These are phyloP conservation scores for Camellia japonica DNA, from an alignment of 148 eudicot genomes.

Conservation along the genomic window DNA sequence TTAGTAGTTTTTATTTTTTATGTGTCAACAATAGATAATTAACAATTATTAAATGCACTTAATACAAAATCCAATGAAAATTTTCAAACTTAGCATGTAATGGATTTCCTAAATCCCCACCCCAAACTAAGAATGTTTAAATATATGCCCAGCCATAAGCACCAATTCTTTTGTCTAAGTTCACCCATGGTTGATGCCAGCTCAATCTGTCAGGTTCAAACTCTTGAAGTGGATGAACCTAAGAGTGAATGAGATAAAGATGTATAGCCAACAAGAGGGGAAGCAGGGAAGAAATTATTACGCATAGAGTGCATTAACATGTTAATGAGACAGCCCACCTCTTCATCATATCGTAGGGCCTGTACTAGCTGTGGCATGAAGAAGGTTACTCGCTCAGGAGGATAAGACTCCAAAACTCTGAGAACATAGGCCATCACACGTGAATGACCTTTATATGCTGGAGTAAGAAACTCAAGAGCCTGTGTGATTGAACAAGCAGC, in stretches of 20 bases:
- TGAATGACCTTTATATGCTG: slow-evolving; percentile 87
- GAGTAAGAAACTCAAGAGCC: slow-evolving; percentile 88
- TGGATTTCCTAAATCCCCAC: background rate
- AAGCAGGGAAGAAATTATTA: background rate
- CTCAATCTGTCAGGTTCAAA: background rate
- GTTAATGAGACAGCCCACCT: slow-evolving; percentile 47
- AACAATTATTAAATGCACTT: too few species aligned
- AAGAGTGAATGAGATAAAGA: background rate
- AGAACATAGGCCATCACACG: slow-evolving; percentile 96
- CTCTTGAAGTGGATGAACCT: background rate
- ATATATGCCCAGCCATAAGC: background rate
- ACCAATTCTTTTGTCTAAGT: background rate
- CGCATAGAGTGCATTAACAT: background rate
- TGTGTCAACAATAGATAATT: too few species aligned
- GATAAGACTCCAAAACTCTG: slow-evolving; percentile 93
- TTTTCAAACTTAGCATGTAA: too few species aligned
- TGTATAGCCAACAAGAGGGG: background rate
- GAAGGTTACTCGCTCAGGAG: slow-evolving; percentile 86
- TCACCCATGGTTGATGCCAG: background rate
- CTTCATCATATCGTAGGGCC: slow-evolving; percentile 90
- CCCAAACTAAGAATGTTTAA: too few species aligned
- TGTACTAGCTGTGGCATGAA: slow-evolving; percentile 99
- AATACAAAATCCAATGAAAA: too few species aligned
- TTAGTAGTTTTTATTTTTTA: too few species aligned
- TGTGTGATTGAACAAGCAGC: slow-evolving; percentile 97